Base-by-base conservation (phyloP, 257 asterid species). In the Solanum chiquidenum region DNA sequence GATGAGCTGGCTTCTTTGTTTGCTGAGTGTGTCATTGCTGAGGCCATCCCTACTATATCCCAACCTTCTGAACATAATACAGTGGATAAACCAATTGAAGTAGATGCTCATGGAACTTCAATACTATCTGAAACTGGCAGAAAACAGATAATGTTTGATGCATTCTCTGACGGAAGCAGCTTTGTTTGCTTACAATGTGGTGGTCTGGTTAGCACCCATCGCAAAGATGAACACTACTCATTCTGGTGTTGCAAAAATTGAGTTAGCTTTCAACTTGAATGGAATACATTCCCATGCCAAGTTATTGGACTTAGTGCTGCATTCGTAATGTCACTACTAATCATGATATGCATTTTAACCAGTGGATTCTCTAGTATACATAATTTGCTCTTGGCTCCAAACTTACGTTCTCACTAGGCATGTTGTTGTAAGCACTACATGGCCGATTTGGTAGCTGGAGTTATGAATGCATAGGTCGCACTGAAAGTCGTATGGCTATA, bases 1-100 rank as follows among this genome's bases (percentile, higher is more conserved):
- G 98, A 96, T 71, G 95, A 97, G 91, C 91, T 97, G 83, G 98
- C 99, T 75, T 93, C 96, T 13, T 88, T 97, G 20, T 93, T 97
- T 92, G 98, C 98, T 21, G 99, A 95, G 88, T 97, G 98, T 90
- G 99, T 96, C 83, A 95, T 97, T 60, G 98, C 94, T 3, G 99
- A 97, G 92, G 98, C 96, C 88, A 91, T 90, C 35, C 98, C 98
- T 71, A 86, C 90, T 23, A 89, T 86, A 74, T 86, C 92, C 7
- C 92, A 86, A 86, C 68, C 91, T 20, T 86, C 89, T 71, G 88
- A 90, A 77, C 88, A 84, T 16, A 87, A 42, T 68, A 88, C 76
- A 86, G 89, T 31, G 21, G 90, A 84, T 66, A 90, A 86, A 49
- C 58, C 91, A 84, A 88, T 44, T 14, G 94, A 92, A 62, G 91